These are phyloP conservation scores for Aspergillus sp. DNA, from an alignment of 2,329 filamentous ascomycete species.

Conservation along the genomic window DNA sequence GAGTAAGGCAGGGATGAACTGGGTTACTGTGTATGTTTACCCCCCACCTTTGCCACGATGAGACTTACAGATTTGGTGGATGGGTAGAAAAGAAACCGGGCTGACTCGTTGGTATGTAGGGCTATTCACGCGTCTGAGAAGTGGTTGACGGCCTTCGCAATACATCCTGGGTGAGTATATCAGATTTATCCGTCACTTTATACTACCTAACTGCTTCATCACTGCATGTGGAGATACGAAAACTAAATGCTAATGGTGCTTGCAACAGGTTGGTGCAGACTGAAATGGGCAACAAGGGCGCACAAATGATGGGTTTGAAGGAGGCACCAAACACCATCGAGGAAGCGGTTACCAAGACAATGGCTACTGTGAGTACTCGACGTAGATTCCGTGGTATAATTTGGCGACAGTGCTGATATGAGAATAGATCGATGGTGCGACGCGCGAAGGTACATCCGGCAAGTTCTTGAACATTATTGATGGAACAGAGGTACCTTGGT, in stretches of 20 bases:
- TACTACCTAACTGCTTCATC: too few species aligned
- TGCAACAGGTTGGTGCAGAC: slow-evolving; percentile 5
- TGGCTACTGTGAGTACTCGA: neutral
- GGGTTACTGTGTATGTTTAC: neutral
- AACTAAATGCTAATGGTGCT: neutral
- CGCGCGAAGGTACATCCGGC: neutral
- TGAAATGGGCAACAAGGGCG: slow-evolving; percentile 4
- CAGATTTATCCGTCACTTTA: too few species aligned
- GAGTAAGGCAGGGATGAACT: neutral
- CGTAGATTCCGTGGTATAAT: too few species aligned
- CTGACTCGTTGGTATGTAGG: neutral
- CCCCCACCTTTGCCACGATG: too few species aligned
- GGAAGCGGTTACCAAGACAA: neutral
- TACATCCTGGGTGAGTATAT: slow-evolving; percentile 8
- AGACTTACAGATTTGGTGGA: too few species aligned
- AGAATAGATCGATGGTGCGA: slow-evolving; percentile 3
- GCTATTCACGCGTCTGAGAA: slow-evolving; percentile 1
- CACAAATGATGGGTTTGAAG: neutral
- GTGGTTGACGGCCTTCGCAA: slow-evolving; percentile 2
- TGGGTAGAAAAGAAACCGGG: neutral
- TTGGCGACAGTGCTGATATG: too few species aligned
- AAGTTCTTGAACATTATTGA: slow-evolving; percentile 7
- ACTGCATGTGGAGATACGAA: too few species aligned
- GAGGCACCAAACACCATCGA: slow-evolving; percentile 4
- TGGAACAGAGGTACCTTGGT: slow-evolving; percentile 11